Evolutionary conservation across 1,284 basidiomycete species (phyloP), one percentile per base, ranked within the genome.

Genomic region (Irpex lacteus): DNA sequence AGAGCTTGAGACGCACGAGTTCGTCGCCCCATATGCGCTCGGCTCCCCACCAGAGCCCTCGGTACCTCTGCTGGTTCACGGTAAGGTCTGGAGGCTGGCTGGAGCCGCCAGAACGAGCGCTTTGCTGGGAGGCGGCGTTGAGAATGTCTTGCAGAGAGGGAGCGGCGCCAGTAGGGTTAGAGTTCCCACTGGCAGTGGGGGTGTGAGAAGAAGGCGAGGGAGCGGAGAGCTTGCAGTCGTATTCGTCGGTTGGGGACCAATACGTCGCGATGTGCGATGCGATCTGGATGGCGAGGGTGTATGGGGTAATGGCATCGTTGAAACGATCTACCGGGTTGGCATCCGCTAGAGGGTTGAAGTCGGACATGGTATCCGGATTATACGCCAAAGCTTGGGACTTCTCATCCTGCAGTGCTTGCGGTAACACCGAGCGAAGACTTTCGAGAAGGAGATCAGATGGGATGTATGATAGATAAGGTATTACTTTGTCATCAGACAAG

Each of bases 11-110:
- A n/a, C 93, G 85, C 32, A 95, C 86, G 61, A 95, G 83, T 67
- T 96, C 94, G 65, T 91, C 91, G 5, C 83, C 78, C 94, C 94
- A 96, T 62, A 96, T 90, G n/a, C 92, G 84, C 73, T 96, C 94
- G 0, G 89, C 85, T 7, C 94, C 94, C 88, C 90, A 92, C 92
- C 92, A 96, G 15, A 95, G 71, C 0, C 94, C 94, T 73, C 95
- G 91, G 73, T 85, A 92, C 47, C 85, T 81, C 44, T 75, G 81
- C 69, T 89, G 87, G 0, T 74, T 77, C 21, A 82, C 70, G 3
- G 70, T 76, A 61, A 78, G 75, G 15, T 54, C 47, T 5, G 65
- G 15, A n/a, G 59, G 61, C 32, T 37, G 26, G 3, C 66, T 57
- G 5, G 60, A 15, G 5, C 60, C 64, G 7, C 68, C 69, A 18